Base-by-base conservation (phyloP, 805 yeast species). In the Pichia kluyveri region DNA sequence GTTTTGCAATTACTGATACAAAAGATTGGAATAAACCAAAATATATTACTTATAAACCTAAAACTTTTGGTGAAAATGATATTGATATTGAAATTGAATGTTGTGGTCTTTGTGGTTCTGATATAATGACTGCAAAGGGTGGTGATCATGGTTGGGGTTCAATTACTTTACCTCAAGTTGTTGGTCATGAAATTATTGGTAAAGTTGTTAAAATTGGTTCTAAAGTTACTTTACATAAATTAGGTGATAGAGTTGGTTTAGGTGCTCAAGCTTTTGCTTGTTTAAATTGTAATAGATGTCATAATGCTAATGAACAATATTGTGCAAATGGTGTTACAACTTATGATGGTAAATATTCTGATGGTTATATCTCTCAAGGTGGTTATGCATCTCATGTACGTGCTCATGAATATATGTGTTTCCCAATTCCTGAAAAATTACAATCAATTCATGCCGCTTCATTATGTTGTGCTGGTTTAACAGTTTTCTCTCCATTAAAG, bases 91-190 rank as follows among this genome's bases (percentile, higher is more conserved):
- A 78, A 60, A 73, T 76, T 44, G 79, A 76, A 54, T 73, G 77
- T 50, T 79, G 84, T 63, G 85, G 85, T 57, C 69, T 82, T 11
- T 82, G 89, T 67, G 89, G 86, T 18, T 72, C 80, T 32, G 87
- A 82, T 57, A 59, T 76, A 41, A 75, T 75, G 63, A 70, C 76
- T 28, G 70, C 77, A 40, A 63, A 65, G 47, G 81, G 77, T 52
- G 69, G 67, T 46, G 67, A 69, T 26, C 51, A 49, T 46, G 71
- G 69, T 43, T 79, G 84, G 84, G 72, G 69, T 44, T 55, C 63
- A 38, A 56, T 56, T 55, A 59, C 63, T 19, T 51, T 60, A 49
- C 67, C 75, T 15, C 72, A 70, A 58, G 70, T 75, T 53, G 83
- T 78, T n/a, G 76, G 76, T 37, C 76, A 71, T 57, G 76, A 71